Evolutionary conservation across 2,329 filamentous ascomycete genomes (phyloP).

Genomic region (Rutstroemia sp.): DNA sequence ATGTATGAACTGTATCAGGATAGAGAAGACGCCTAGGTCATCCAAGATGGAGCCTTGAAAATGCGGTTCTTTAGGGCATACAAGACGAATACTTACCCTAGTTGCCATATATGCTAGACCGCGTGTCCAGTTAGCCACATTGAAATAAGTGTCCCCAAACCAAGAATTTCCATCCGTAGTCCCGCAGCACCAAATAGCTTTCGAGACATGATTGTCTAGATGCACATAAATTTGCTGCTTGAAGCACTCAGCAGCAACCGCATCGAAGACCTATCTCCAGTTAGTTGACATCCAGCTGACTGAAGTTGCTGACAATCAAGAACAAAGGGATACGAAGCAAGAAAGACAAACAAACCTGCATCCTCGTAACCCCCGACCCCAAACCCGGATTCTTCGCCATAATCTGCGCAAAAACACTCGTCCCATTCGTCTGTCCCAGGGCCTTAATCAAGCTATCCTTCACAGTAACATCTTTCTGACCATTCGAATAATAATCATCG

Average conservation of each 20-base stretch:
- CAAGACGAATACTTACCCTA: conserved; percentile 37
- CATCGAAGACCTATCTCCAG: conserved; percentile 47
- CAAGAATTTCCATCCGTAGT: conserved; percentile 49
- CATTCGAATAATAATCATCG: conserved; percentile 46
- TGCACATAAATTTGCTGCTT: conserved; percentile 50
- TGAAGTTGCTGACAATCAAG: not conserved
- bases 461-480: not conserved
- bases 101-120: conserved; percentile 53
- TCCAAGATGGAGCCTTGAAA: not conserved
- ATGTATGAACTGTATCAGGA: not conserved
- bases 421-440: conserved; percentile 46
- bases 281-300: not conserved
- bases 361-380: conserved; percentile 44
- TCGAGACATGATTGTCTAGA: conserved; percentile 55
- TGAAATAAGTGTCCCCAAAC: conserved; percentile 55
- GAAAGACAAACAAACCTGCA: conserved; percentile 31
- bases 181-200: conserved; percentile 51
- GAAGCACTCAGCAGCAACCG: conserved; percentile 50
- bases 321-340: not conserved
- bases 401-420: conserved; percentile 42
- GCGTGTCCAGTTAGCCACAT: conserved; percentile 51
- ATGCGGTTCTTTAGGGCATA: not conserved
- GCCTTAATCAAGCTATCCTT: conserved; percentile 34
- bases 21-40: not conserved
- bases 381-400: conserved; percentile 51